phyloP scores from a whole-genome alignment of 805 yeast species.

The Spathaspora sp. region DNA sequence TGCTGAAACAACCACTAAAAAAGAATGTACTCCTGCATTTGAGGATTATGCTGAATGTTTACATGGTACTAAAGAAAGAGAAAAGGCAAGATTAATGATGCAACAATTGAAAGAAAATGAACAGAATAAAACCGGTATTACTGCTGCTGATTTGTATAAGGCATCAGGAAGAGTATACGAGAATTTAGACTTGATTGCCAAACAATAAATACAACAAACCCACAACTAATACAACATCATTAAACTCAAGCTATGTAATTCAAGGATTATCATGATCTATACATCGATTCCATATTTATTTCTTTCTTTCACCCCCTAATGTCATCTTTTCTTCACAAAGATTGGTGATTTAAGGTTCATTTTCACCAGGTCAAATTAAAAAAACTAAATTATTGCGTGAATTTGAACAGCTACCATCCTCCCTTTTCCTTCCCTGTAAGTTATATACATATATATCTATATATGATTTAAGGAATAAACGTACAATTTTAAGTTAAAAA shows the following conservation, averaged over 20 bases:
- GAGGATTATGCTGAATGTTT: constrained; percentile 47
- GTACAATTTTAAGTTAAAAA: not conserved
- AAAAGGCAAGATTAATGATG: constrained; percentile 41
- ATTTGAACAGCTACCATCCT: not conserved
- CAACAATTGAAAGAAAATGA: constrained; percentile 45
- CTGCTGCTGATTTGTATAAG: constrained; percentile 42
- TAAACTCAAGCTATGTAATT: too few species aligned
- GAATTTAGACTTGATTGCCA: constrained; percentile 38
- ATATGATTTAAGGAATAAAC: not conserved
- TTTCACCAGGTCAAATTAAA: not conserved
- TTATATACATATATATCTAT: not conserved
- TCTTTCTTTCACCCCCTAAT: not conserved
- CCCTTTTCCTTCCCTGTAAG: not conserved
- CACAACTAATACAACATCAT: not conserved
- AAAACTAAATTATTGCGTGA: not conserved
- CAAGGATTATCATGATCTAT: not conserved
- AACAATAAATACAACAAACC: constrained; percentile 4
- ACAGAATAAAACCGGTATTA: constrained; percentile 34
- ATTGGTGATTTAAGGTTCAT: not conserved
- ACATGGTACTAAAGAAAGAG: constrained; percentile 45
- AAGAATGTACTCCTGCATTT: constrained; percentile 40
- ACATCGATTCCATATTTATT: not conserved
- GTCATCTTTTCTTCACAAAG: not conserved
- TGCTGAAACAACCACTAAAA: constrained; percentile 38
- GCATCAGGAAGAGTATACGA: constrained; percentile 38